Percentiles rank a stretch among this genome's conserved stretches.
phyloP scores from a whole-genome alignment of 805 yeast species.

The Candida suzukii region DNA sequence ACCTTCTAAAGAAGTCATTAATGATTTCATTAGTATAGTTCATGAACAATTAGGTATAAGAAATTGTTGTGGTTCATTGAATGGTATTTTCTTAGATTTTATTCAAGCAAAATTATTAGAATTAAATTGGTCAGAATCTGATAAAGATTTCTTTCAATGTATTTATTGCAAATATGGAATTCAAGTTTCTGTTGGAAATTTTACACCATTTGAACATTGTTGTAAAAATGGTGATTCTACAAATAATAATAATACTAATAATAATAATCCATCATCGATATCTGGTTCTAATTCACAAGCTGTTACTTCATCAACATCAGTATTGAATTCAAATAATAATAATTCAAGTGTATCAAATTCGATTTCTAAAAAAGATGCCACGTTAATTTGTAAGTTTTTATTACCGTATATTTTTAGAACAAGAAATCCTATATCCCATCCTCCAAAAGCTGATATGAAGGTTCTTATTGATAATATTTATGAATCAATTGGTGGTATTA shows the following conservation, averaged over 20 bases:
- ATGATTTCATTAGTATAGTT: constrained; percentile 46
- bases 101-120: constrained; percentile 47
- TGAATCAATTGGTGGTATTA: constrained; percentile 66
- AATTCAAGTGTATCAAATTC: constrained; percentile 14
- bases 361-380: constrained; percentile 13
- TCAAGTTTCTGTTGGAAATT: constrained; percentile 48
- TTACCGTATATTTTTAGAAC: constrained; percentile 48
- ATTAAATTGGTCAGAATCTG: constrained; percentile 39
- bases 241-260: neutral
- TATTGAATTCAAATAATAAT: too few relatives aligned
- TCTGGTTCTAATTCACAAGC: neutral
- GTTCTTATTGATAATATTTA: constrained; percentile 62
- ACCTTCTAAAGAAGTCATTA: constrained; percentile 15
- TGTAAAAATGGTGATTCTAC: constrained; percentile 22
- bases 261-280: constrained; percentile 8
- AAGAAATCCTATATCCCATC: constrained; percentile 50
- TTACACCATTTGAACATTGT: constrained; percentile 62
- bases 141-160: constrained; percentile 68
- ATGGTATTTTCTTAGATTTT: constrained; percentile 55
- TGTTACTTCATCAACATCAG: too few relatives aligned
- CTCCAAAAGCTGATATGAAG: constrained; percentile 67
- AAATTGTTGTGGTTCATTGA: constrained; percentile 58
- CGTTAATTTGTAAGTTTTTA: constrained; percentile 33
- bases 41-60: constrained; percentile 72
- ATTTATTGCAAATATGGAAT: constrained; percentile 75